phyloP scores from a whole-genome alignment of 1,284 basidiomycete species.

The Trichosporon sp. region DNA sequence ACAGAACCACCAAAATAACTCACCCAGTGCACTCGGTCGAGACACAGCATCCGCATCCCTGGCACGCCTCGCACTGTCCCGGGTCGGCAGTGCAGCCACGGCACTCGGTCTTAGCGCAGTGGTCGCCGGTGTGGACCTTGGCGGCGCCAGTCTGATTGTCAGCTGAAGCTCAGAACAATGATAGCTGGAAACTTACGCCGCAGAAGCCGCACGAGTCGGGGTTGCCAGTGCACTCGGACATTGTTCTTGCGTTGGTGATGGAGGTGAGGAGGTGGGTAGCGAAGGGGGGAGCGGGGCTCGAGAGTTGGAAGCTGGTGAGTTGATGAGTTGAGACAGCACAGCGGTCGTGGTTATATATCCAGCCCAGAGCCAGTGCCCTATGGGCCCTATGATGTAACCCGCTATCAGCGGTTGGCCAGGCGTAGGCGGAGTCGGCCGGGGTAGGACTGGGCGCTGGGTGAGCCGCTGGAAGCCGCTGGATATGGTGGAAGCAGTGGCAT shows the following conservation, averaged over 20 bases:
- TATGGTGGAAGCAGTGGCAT: neutral
- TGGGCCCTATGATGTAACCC: constrained; percentile 9
- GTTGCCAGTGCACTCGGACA: constrained; percentile 50
- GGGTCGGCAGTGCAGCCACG: constrained; percentile 51
- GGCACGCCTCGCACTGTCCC: constrained; percentile 42
- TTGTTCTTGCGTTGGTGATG: constrained; percentile 8
- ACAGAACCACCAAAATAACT: constrained; percentile 24
- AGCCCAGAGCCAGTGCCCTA: no score
- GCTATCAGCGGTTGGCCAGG: neutral
- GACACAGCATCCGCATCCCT: constrained; percentile 51
- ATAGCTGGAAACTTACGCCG: constrained; percentile 38
- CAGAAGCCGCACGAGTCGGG: constrained; percentile 52
- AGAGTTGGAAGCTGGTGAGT: neutral
- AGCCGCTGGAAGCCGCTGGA: neutral
- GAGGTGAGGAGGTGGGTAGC: neutral
- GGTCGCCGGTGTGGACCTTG: constrained; percentile 26
- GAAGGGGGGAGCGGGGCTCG: no score
- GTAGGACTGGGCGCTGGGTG: neutral
- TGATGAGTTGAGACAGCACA: neutral
- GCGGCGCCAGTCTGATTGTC: constrained; percentile 16
- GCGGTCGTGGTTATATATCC: neutral
- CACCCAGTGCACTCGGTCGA: constrained; percentile 53
- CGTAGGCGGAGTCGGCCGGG: neutral
- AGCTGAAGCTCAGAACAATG: neutral
- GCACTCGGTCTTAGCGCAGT: constrained; percentile 51